A percentile compares a stretch with the other conserved stretches of the same genome.
Conservation (phyloP, 768 basidiomycete species). For the Auricularia cornea region DNA sequence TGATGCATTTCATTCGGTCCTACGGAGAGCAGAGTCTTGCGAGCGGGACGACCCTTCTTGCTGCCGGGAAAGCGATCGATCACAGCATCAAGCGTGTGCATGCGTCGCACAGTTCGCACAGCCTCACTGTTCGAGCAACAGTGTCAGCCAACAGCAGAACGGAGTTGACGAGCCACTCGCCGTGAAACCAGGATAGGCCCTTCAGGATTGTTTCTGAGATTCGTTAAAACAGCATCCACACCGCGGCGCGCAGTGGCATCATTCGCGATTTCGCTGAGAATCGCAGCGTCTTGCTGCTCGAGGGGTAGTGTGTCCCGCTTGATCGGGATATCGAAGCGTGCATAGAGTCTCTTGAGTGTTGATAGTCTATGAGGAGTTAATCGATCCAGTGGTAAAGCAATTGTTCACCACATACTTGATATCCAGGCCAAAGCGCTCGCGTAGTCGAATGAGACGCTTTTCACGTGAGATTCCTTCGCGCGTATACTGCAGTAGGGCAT, state of each 20-base stretch:
- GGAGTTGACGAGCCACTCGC: neutral
- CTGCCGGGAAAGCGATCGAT: neutral
- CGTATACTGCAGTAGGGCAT: neutral
- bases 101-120: neutral
- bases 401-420: neutral
- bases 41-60: neutral
- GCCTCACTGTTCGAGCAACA: neutral
- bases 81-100: neutral
- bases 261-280: too few species aligned
- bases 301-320: too few species aligned
- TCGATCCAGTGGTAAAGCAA: neutral
- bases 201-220: too few species aligned
- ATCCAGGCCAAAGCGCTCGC: neutral
- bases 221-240: too few species aligned
- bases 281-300: too few species aligned
- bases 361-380: neutral
- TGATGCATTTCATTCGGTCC: neutral
- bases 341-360: conserved; percentile 1
- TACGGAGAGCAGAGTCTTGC: neutral
- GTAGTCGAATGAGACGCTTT: neutral
- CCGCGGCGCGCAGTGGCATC: too few species aligned
- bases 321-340: neutral
- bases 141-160: neutral
- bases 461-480: neutral
- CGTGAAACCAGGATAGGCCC: neutral